phyloP scores from a whole-genome alignment of 495 filamentous ascomycete species.

The Trichoderma erinaceum region DNA sequence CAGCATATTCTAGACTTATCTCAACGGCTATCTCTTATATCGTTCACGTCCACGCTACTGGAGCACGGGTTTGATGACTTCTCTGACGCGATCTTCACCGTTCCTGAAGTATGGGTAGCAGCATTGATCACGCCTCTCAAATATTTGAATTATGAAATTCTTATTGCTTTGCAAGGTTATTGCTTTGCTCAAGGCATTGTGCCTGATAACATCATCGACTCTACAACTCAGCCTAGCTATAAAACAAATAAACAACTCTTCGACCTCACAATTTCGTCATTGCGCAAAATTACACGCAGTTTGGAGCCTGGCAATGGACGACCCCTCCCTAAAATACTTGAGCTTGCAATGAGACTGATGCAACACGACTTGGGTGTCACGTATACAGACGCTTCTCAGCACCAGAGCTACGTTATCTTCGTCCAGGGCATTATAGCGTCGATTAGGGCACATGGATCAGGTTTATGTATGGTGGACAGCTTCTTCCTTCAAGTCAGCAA shows the following conservation, averaged over 20 bases:
- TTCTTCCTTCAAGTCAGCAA: slow-evolving; percentile 44
- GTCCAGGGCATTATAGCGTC: slow-evolving; percentile 38
- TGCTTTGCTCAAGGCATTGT: slow-evolving; percentile 26
- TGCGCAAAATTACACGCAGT: slow-evolving; percentile 36
- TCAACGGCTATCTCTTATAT: slow-evolving; percentile 32
- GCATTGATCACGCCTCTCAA: slow-evolving; percentile 34
- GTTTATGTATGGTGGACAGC: slow-evolving; percentile 37
- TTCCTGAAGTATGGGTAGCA: slow-evolving; percentile 34
- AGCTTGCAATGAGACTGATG: slow-evolving; percentile 43
- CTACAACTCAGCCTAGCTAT: slow-evolving; percentile 30
- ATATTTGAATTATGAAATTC: slow-evolving; percentile 37
- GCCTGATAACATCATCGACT: slow-evolving; percentile 19
- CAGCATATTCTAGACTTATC: slow-evolving; percentile 26
- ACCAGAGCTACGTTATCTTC: slow-evolving; percentile 38
- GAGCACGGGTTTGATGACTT: slow-evolving; percentile 31
- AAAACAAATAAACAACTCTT: slow-evolving; percentile 36
- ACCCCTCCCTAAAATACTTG: slow-evolving; percentile 29
- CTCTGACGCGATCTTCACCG: slow-evolving; percentile 18
- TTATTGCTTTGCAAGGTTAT: slow-evolving; percentile 34
- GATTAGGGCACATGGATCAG: slow-evolving; percentile 41
- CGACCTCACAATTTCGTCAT: slow-evolving; percentile 31
- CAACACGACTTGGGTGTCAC: slow-evolving; percentile 37
- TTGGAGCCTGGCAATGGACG: slow-evolving; percentile 20
- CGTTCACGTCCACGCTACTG: slow-evolving; percentile 36
- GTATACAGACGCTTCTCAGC: slow-evolving; percentile 25